Conservation (phyloP, 345 rosid species). For the Gynandropsis gynandra region DNA sequence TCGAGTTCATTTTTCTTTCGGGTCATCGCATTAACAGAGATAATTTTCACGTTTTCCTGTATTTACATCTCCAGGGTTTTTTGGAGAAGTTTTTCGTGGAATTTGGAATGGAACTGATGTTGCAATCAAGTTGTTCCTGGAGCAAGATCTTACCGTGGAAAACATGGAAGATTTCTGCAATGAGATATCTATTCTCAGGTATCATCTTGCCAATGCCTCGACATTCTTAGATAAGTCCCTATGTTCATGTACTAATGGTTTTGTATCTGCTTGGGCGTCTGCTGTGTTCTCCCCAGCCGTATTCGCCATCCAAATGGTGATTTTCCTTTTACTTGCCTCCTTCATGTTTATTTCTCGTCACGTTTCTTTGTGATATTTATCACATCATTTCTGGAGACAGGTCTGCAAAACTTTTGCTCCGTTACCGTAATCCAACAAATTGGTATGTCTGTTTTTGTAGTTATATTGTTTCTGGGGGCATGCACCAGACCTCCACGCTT, state of each 20-base stretch:
- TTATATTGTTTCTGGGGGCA: slow-evolving; percentile 94
- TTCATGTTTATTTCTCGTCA: too few species aligned
- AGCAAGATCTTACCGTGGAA: slow-evolving; percentile 95
- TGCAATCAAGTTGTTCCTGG: slow-evolving; percentile 92
- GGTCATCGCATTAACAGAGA: too few species aligned
- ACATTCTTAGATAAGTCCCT: slow-evolving; percentile 23
- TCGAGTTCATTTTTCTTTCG: slow-evolving; percentile 7
- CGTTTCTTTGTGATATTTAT: too few species aligned
- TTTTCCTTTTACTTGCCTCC: not conserved
- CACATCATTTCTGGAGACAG: too few species aligned
- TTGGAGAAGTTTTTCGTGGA: slow-evolving; percentile 98
- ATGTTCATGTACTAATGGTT: slow-evolving; percentile 30
- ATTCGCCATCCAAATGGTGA: slow-evolving; percentile 98
- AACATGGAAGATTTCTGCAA: slow-evolving; percentile 99
- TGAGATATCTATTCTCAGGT: slow-evolving; percentile 97
- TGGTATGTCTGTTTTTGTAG: slow-evolving; percentile 48
- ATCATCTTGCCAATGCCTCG: slow-evolving; percentile 16
- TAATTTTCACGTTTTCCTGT: too few species aligned
- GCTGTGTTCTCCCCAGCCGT: slow-evolving; percentile 54
- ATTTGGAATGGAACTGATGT: slow-evolving; percentile 99
- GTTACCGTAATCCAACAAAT: slow-evolving; percentile 3
- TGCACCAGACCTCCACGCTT: slow-evolving; percentile 90
- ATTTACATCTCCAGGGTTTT: slow-evolving; percentile 48
- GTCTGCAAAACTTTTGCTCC: slow-evolving; percentile 10
- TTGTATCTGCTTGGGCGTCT: slow-evolving; percentile 23